phyloP scores from a whole-genome alignment of 345 rosid genomes.

The Salix caprea region DNA sequence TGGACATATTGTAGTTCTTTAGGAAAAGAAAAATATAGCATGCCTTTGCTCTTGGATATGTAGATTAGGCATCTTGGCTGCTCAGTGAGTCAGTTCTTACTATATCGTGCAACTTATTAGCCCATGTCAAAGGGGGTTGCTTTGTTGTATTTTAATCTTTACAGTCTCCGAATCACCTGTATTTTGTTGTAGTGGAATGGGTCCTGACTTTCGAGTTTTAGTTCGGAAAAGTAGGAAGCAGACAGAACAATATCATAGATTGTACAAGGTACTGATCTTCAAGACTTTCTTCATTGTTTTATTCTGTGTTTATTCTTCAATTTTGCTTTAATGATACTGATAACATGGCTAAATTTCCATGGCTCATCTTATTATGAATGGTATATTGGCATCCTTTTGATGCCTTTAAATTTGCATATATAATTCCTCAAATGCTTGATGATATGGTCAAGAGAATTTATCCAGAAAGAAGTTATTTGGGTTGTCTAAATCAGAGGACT shows the following conservation, averaged over 20 bases:
- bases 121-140: not conserved
- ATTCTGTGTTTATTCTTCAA: not conserved
- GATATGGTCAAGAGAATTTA: not conserved
- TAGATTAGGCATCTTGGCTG: not conserved
- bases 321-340: not conserved
- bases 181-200: constrained; percentile 73
- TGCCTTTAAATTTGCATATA: not conserved
- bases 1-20: not conserved
- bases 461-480: not conserved
- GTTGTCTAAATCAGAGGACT: not conserved
- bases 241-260: constrained; percentile 76
- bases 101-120: not conserved
- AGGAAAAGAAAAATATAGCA: not conserved
- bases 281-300: not conserved
- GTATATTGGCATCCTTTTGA: not conserved
- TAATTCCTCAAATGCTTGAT: not conserved
- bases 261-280: constrained; percentile 57
- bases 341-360: not conserved
- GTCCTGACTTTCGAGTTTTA: constrained; percentile 90
- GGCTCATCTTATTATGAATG: not conserved
- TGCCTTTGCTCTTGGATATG: not conserved
- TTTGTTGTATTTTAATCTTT: not conserved
- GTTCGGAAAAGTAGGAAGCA: constrained; percentile 95
- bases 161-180: not conserved
- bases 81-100: not conserved